A percentile compares a stretch with the other conserved stretches of the same genome.
Conservation (phyloP, 495 filamentous ascomycete genomes). For the Neurospora sp. region DNA sequence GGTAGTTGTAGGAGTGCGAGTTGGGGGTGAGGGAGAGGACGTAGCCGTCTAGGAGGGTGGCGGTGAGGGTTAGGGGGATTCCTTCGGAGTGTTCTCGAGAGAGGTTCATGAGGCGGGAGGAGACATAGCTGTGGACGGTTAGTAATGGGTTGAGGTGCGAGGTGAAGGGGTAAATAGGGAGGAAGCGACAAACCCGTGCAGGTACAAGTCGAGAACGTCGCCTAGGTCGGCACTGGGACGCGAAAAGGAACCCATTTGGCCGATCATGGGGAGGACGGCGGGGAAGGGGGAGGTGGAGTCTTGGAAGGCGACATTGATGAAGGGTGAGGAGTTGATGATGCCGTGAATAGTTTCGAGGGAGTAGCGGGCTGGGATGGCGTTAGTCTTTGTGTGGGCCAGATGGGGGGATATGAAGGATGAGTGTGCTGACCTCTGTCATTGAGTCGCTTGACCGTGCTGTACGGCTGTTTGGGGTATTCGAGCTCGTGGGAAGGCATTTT, state of each 20-base stretch:
- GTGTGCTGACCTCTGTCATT: slow-evolving; percentile 59
- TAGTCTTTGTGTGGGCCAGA: too few relatives aligned
- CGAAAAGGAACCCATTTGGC: slow-evolving; percentile 64
- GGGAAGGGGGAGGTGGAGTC: slow-evolving; percentile 59
- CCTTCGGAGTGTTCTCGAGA: slow-evolving; percentile 37
- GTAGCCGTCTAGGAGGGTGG: slow-evolving; percentile 60
- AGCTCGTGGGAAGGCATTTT: slow-evolving; percentile 42
- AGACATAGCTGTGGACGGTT: slow-evolving; percentile 46
- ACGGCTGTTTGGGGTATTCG: slow-evolving; percentile 55
- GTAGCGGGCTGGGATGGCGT: slow-evolving; percentile 50
- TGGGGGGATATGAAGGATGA: too few relatives aligned
- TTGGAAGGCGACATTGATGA: slow-evolving; percentile 80
- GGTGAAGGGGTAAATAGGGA: too few relatives aligned
- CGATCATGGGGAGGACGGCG: slow-evolving; percentile 78
- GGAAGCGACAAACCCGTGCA: slow-evolving; percentile 53
- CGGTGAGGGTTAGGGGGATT: slow-evolving; percentile 56
- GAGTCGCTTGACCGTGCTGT: slow-evolving; percentile 65
- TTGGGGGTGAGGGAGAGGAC: slow-evolving; percentile 70
- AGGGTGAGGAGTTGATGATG: slow-evolving; percentile 66
- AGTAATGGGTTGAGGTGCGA: too few relatives aligned
- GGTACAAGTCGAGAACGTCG: slow-evolving; percentile 67
- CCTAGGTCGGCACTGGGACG: slow-evolving; percentile 52
- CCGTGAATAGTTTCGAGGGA: slow-evolving; percentile 65
- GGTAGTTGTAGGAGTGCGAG: slow-evolving; percentile 82
- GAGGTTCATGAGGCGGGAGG: slow-evolving; percentile 65